Conservation (phyloP, 371 early-diverging fungal genomes). For the Mortierella sp. region DNA sequence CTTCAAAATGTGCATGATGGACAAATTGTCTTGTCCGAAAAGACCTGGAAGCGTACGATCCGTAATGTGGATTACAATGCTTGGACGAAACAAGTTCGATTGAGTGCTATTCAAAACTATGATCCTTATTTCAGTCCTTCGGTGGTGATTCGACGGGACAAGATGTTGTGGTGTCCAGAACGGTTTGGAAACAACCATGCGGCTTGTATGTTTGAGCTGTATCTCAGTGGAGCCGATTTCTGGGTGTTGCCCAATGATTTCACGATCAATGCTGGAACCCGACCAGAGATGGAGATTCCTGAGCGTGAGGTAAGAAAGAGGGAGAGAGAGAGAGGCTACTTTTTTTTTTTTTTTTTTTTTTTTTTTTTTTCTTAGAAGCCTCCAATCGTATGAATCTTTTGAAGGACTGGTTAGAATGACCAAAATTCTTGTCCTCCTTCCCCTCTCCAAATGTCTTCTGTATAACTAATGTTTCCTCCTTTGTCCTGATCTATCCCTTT, state of each 20-base stretch:
- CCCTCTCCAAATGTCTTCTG: no score
- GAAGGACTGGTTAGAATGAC: no score
- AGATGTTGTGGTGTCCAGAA: constrained; percentile 64
- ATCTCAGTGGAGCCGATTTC: constrained; percentile 64
- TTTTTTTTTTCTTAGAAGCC: neutral
- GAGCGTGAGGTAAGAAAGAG: constrained; percentile 42
- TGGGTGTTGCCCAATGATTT: constrained; percentile 68
- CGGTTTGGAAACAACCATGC: constrained; percentile 71
- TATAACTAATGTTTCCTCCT: no score
- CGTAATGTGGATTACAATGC: constrained; percentile 48
- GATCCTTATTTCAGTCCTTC: constrained; percentile 51
- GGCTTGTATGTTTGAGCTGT: constrained; percentile 68
- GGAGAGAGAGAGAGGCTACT: no score
- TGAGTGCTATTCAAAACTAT: constrained; percentile 53
- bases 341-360: neutral
- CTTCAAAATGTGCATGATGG: constrained; percentile 22
- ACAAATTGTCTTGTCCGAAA: constrained; percentile 42
- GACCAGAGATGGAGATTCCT: constrained; percentile 22
- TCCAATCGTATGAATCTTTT: neutral
- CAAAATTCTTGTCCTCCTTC: no score
- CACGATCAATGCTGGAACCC: constrained; percentile 50
- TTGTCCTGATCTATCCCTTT: neutral
- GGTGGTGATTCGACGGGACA: constrained; percentile 46
- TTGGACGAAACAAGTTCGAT: constrained; percentile 32
- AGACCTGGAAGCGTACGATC: constrained; percentile 52